Percentiles rank a stretch among this genome's conserved stretches.
These are phyloP conservation scores for Trichaptum fuscoviolaceum DNA, from an alignment of 768 basidiomycete genomes.

Conservation along the genomic window DNA sequence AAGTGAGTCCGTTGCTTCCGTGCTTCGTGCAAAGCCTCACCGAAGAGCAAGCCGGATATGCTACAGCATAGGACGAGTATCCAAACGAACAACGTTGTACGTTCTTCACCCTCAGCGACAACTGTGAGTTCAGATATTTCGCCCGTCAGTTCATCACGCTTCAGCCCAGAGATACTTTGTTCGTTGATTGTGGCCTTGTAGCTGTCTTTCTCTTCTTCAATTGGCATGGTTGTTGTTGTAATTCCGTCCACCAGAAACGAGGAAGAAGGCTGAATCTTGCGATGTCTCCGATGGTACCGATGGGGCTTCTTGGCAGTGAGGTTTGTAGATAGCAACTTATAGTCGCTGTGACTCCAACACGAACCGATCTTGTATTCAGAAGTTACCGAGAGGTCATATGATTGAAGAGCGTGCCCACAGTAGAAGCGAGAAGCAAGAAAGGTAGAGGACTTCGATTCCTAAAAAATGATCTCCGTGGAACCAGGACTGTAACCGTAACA, in stretches of 20 bases:
- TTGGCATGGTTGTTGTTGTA: not conserved
- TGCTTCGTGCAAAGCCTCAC: conserved; percentile 30
- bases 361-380: not conserved
- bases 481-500: too few relatives aligned
- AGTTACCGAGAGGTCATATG: not conserved
- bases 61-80: conserved; percentile 69
- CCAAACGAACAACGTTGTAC: conserved; percentile 72
- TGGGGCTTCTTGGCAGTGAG: not conserved
- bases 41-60: conserved; percentile 72
- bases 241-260: not conserved
- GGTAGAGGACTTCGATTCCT: not conserved
- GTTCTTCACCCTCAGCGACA: conserved; percentile 60
- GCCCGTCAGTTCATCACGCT: conserved; percentile 19
- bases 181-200: not conserved
- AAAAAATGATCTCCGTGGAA: not conserved
- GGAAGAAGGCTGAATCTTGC: too few relatives aligned
- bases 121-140: conserved; percentile 57
- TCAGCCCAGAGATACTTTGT: not conserved
- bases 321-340: not conserved
- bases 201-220: not conserved
- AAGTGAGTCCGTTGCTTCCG: conserved; percentile 2
- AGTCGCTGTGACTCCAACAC: not conserved
- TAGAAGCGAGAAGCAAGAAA: not conserved
- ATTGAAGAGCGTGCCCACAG: not conserved
- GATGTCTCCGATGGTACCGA: not conserved